Percentiles rank a stretch among this genome's conserved stretches.
phyloP scores from a whole-genome alignment of 2,329 filamentous ascomycete species.

The Aspergillus aculeatus region DNA sequence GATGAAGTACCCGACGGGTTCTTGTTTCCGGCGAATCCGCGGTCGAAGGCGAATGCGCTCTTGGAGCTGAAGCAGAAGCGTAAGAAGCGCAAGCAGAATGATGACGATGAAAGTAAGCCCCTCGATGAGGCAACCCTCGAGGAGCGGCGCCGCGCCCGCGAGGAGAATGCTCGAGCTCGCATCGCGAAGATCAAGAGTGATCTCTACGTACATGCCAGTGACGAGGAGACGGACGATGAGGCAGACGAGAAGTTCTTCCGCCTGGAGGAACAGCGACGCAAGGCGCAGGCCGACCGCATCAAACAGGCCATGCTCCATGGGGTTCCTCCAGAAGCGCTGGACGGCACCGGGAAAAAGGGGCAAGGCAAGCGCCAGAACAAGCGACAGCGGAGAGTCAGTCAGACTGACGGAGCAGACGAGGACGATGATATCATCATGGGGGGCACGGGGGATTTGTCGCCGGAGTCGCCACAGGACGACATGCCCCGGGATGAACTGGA shows the following conservation, averaged over 20 bases:
- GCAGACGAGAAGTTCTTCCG: slow-evolving; percentile 73
- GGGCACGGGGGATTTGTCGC: slow-evolving; percentile 20
- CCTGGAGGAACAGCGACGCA: slow-evolving; percentile 66
- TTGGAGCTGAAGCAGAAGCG: slow-evolving; percentile 61
- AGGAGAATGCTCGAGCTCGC: slow-evolving; percentile 72
- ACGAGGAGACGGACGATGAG: slow-evolving; percentile 85
- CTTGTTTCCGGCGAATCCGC: slow-evolving; percentile 62
- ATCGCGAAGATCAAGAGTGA: slow-evolving; percentile 78
- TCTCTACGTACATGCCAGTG: slow-evolving; percentile 75
- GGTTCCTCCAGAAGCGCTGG: slow-evolving; percentile 26
- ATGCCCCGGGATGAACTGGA: slow-evolving; percentile 30
- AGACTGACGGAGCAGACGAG: slow-evolving; percentile 21
- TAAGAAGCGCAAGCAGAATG: slow-evolving; percentile 49
- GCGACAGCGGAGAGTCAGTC: slow-evolving; percentile 27
- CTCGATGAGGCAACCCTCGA: slow-evolving; percentile 61
- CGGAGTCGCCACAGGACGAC: slow-evolving; percentile 15
- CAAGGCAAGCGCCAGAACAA: slow-evolving; percentile 35
- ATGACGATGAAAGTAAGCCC: slow-evolving; percentile 52
- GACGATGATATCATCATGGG: slow-evolving; percentile 36
- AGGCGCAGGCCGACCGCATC: slow-evolving; percentile 53
- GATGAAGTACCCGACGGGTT: slow-evolving; percentile 57
- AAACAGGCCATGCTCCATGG: slow-evolving; percentile 49
- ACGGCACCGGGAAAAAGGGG: slow-evolving; percentile 27
- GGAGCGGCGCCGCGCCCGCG: slow-evolving; percentile 60
- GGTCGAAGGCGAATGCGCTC: slow-evolving; percentile 52